Percentiles rank a stretch among this genome's conserved stretches.
Conservation (phyloP, 2,329 filamentous ascomycete genomes). For the Didymella pinodella region DNA sequence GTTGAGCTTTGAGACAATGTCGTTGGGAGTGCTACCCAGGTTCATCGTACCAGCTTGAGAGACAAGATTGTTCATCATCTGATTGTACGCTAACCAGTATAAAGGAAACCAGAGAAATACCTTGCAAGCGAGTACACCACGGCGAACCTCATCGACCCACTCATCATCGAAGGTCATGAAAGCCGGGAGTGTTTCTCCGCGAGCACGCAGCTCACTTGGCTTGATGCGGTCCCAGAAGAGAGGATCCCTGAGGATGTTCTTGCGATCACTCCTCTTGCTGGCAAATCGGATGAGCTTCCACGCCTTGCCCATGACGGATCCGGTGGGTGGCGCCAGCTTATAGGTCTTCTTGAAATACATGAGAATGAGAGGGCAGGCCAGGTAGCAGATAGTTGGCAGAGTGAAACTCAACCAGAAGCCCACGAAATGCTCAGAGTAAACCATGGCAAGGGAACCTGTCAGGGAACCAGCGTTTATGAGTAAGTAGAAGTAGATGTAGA, state of each 20-base stretch:
- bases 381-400: conserved; percentile 71
- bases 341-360: conserved; percentile 71
- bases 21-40: conserved; percentile 76
- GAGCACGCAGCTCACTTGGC: conserved; percentile 56
- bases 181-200: conserved; percentile 59
- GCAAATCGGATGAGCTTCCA: conserved; percentile 65
- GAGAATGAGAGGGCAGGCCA: conserved; percentile 64
- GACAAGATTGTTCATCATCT: conserved; percentile 70
- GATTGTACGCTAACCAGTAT: conserved; percentile 47
- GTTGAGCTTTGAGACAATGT: conserved; percentile 78
- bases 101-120: conserved; percentile 67
- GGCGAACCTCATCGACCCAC: conserved; percentile 78
- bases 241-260: conserved; percentile 35
- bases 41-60: conserved; percentile 74
- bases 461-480: conserved; percentile 51
- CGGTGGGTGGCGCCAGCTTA: conserved; percentile 70
- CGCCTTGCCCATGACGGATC: conserved; percentile 74
- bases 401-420: conserved; percentile 78
- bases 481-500: conserved; percentile 57
- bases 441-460: conserved; percentile 48
- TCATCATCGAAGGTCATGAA: conserved; percentile 85
- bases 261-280: conserved; percentile 30
- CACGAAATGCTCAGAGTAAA: conserved; percentile 56
- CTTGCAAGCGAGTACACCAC: conserved; percentile 59
- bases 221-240: conserved; percentile 70